These are phyloP conservation scores for Saccharum officinarum DNA, from an alignment of 176 grass and related monocot genomes.

Conservation along the genomic window DNA sequence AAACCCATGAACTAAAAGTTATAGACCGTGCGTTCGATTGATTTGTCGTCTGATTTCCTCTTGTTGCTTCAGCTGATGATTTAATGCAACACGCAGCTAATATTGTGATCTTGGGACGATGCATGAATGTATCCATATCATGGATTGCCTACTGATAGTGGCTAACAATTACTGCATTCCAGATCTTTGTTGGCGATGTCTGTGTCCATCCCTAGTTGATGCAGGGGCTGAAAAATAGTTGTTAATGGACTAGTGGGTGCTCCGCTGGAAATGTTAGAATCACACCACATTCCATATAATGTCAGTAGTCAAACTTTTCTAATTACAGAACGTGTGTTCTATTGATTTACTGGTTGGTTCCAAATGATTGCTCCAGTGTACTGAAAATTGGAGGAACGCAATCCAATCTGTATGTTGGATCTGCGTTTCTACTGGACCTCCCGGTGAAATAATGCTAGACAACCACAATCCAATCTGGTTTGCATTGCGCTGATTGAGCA, in stretches of 20 bases:
- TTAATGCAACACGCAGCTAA: not conserved
- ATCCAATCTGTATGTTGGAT: no score
- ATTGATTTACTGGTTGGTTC: not conserved
- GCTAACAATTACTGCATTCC: not conserved
- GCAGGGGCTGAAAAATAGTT: not conserved
- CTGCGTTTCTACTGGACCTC: no score
- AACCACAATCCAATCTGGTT: not conserved
- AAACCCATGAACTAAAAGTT: not conserved
- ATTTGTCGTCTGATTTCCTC: not conserved
- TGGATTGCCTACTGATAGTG: no score
- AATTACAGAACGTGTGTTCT: not conserved
- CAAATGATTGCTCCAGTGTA: no score
- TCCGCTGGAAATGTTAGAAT: not conserved
- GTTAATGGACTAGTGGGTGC: not conserved
- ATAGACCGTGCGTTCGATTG: not conserved
- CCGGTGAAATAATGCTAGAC: no score
- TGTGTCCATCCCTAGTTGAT: no score
- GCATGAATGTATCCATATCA: not conserved
- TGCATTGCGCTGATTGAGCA: not conserved
- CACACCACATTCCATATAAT: not conserved
- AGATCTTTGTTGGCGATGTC: not conserved
- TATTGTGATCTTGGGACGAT: not conserved
- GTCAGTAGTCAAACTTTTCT: not conserved
- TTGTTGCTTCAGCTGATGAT: not conserved
- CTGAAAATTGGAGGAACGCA: no score